phyloP scores from a whole-genome alignment of 495 filamentous ascomycete genomes.

The Tuber calosporum region DNA sequence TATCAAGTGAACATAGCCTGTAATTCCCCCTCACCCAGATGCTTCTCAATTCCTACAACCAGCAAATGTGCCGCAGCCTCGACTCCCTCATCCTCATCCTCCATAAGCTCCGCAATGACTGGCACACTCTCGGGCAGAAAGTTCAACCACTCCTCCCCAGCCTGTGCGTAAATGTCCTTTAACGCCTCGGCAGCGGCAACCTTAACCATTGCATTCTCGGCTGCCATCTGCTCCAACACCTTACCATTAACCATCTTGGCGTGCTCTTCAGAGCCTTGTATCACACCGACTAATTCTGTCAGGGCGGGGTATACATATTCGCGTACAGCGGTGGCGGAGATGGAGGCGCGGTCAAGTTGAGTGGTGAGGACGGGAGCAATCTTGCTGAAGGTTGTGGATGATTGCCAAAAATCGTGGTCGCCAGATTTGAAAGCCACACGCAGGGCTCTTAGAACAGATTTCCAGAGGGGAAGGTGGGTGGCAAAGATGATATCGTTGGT shows the following conservation, averaged over 20 bases:
- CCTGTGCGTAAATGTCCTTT: constrained; percentile 62
- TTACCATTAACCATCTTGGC: constrained; percentile 74
- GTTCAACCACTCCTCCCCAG: constrained; percentile 88
- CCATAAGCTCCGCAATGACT: constrained; percentile 84
- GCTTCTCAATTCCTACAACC: constrained; percentile 78
- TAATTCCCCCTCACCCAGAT: constrained; percentile 71
- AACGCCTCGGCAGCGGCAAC: constrained; percentile 73
- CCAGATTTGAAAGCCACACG: constrained; percentile 72
- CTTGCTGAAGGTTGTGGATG: constrained; percentile 69
- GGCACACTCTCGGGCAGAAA: constrained; percentile 90
- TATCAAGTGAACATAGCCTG: constrained; percentile 77
- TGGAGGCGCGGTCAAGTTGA: constrained; percentile 57
- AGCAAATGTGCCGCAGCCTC: constrained; percentile 79
- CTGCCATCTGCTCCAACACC: constrained; percentile 68
- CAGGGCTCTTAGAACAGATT: constrained; percentile 58
- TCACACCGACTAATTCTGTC: constrained; percentile 66
- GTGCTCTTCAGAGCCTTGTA: constrained; percentile 72
- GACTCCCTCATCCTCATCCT: constrained; percentile 89
- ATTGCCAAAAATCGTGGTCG: constrained; percentile 74
- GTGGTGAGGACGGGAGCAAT: constrained; percentile 61
- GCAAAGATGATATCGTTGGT: constrained; percentile 27
- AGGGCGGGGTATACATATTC: constrained; percentile 45
- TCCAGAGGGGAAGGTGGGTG: constrained; percentile 17
- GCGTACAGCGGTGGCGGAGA: constrained; percentile 40
- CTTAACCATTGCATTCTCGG: constrained; percentile 58